Percentiles rank a stretch among this genome's conserved stretches.
Conservation (phyloP, 345 rosid species). For the Hirschfeldia incana region DNA sequence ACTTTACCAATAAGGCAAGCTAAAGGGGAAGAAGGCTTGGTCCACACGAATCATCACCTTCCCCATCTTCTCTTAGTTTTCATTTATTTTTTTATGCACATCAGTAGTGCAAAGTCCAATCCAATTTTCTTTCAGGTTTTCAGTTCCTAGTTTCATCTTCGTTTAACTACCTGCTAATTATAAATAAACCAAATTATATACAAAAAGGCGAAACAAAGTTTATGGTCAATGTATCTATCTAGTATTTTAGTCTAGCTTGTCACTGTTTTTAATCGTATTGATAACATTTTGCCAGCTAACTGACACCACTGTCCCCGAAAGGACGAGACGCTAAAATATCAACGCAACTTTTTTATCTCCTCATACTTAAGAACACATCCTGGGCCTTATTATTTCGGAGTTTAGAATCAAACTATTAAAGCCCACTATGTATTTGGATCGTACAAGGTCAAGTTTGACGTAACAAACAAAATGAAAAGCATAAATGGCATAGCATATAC, state of each 20-base stretch:
- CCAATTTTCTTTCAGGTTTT: neutral
- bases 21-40: constrained; percentile 37
- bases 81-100: neutral
- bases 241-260: neutral
- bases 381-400: constrained; percentile 10
- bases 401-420: neutral
- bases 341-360: constrained; percentile 13
- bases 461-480: neutral
- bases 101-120: neutral
- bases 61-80: neutral
- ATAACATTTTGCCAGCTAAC: constrained; percentile 22
- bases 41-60: constrained; percentile 45
- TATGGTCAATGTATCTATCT: neutral
- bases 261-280: too few relatives aligned
- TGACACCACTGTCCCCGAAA: constrained; percentile 34
- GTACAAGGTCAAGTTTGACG: neutral
- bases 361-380: neutral
- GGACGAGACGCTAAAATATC: constrained; percentile 31
- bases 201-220: neutral
- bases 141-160: neutral
- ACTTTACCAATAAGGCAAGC: constrained; percentile 48
- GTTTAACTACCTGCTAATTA: neutral
- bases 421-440: neutral
- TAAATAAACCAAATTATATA: neutral
- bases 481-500: neutral